Base-by-base conservation (phyloP, 2,329 filamentous ascomycete species). In the Thelonectria blattea region DNA sequence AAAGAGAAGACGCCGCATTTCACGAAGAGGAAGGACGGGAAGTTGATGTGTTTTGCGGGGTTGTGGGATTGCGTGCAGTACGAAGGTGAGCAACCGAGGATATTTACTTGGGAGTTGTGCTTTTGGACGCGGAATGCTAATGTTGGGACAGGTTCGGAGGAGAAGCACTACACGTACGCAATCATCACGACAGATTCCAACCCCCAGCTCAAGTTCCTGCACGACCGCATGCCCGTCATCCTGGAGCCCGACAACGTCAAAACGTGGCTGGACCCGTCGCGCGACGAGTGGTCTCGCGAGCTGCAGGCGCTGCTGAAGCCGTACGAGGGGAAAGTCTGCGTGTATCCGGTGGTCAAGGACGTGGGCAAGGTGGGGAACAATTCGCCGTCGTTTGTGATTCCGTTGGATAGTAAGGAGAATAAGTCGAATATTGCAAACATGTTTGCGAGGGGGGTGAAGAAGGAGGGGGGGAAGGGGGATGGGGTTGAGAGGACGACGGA, bases 331-430 rank as follows among this genome's bases (percentile, higher is more conserved):
- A 89, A 91, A 56, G 79, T 99, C 9, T 92, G 96, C 56, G 88
- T 91, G 54, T 97, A 97, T 72, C 88, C 90, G 0, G 95, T 99
- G 2, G 88, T 84, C 68, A 91, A 92, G 73, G 93, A 95, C 4
- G 94, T 98, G 0, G 93, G 93, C 1, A 98, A 97, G 77, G 93
- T 97, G 0, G 93, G 94, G 6, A 97, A 96, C 68, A 91, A 96
- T 74, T 96, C 91, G 18, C 88, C 92, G 0, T 85, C 83, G 1
- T 97, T 97, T 71, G 84, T 97, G 46, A 80, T 97, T 2, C 94
- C 94, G 0, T 78, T 97, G 34, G 85, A 91, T 69, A 96, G 91
- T 76, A 88, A 87, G 65, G 91, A 93, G 70, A 97, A 97, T 75
- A 97, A 96, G 79, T 88, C 84, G 51, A 97, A 95, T 66, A 98